Evolutionary conservation across 164 flowering plant genomes (phyloP), one percentile per base, ranked within the genome.

Genomic region (grape (Vitis vinifera)): DNA sequence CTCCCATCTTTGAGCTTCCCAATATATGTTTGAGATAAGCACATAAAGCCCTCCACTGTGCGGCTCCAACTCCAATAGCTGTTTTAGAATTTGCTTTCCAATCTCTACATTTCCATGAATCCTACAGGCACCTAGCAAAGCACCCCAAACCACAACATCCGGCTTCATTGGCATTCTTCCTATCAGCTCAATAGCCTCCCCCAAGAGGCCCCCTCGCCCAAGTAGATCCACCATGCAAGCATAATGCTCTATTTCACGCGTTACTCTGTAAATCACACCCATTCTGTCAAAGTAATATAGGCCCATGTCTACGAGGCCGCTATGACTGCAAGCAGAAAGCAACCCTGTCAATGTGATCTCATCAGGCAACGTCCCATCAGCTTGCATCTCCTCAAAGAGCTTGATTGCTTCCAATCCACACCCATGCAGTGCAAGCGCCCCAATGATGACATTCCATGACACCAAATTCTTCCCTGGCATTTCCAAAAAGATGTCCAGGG

Each of bases 211-310:
- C 10, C 76, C 77, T 63, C 89, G 79, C 17, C 89, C 86, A 37
- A 85, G 77, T 23, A 87, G 77, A 75, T 85, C 89, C 19, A 85
- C 79, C 86, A 82, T 78, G 68, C 91, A 87, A 55, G 87, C 86
- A 76, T 76, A 87, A 50, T 85, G 89, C 76, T 82, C 87, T 8
- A 82, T 72, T 37, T 81, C 80, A 49, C 27, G 73, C 8, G 66
- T 48, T 57, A 88, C 68, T 23, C 68, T 61, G 55, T 79, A 83
- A 51, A 65, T 50, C n/a, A 48, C 51, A 11, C 23, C 59, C 89
- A 83, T 85, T 52, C 51, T 62, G 30, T 71, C 69, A 63, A 86
- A 86, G 68, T 78, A 85, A 66, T 67, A 53, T 12, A 14, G 63
- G 12, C 92, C 90, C 10, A 27, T 13, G 17, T 79, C 81, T 8